phyloP scores from a whole-genome alignment of 768 basidiomycete genomes.

The Mrakia blollopis region DNA sequence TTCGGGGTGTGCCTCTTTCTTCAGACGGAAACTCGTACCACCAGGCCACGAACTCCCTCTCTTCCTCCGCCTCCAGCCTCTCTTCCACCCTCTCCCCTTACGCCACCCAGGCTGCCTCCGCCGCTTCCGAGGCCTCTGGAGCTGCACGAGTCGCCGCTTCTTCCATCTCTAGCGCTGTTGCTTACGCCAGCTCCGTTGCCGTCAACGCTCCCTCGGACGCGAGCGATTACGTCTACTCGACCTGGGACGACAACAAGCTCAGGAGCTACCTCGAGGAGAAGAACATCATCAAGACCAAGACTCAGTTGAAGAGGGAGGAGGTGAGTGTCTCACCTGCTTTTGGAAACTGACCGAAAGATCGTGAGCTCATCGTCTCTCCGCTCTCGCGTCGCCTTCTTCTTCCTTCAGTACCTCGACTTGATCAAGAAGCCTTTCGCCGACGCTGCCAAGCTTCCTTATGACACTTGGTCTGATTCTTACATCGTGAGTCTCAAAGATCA shows the following conservation, averaged over 20 bases:
- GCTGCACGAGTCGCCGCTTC: slow-evolving; percentile 2
- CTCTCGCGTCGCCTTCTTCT: background rate
- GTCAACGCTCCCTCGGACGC: slow-evolving; percentile 48
- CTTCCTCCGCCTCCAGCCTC: slow-evolving; percentile 35
- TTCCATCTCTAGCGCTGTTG: slow-evolving; percentile 8
- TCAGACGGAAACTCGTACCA: slow-evolving; percentile 26
- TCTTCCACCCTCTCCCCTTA: slow-evolving; percentile 9
- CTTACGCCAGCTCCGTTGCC: slow-evolving; percentile 23
- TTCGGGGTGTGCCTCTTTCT: too few species aligned
- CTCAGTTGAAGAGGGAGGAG: slow-evolving; percentile 60
- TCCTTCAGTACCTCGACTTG: slow-evolving; percentile 52
- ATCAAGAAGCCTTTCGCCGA: slow-evolving; percentile 66
- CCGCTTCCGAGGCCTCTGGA: slow-evolving; percentile 33
- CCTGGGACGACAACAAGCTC: slow-evolving; percentile 78
- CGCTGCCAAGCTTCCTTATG: slow-evolving; percentile 59
- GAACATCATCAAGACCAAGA: slow-evolving; percentile 38
- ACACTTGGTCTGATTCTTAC: slow-evolving; percentile 80
- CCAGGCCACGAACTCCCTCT: slow-evolving; percentile 35
- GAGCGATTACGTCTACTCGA: slow-evolving; percentile 82
- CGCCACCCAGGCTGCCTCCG: slow-evolving; percentile 23
- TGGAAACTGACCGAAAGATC: too few species aligned
- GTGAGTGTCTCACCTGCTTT: background rate
- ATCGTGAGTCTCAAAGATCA: slow-evolving; percentile 52
- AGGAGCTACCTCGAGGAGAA: slow-evolving; percentile 29
- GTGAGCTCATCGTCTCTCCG: background rate